phyloP scores from a whole-genome alignment of 2,329 filamentous ascomycete species.

The Ophiostoma quercus region DNA sequence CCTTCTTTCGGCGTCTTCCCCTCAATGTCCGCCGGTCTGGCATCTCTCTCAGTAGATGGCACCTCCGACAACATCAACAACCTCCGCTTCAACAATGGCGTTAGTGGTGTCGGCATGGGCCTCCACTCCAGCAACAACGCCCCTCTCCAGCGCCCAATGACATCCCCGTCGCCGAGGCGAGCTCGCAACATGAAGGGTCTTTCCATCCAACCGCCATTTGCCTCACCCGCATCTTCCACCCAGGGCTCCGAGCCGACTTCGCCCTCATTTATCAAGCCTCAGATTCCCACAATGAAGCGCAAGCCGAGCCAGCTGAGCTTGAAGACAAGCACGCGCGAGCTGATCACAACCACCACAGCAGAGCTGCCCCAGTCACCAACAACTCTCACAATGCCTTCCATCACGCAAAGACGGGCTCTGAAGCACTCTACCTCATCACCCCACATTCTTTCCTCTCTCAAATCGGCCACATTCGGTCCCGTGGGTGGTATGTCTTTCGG shows the following conservation, averaged over 20 bases:
- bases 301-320: conserved; percentile 75
- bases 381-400: conserved; percentile 45
- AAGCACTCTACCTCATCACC: conserved; percentile 65
- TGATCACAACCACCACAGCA: conserved; percentile 45
- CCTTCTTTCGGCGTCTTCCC: conserved; percentile 50
- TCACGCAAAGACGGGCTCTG: conserved; percentile 56
- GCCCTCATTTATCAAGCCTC: conserved; percentile 74
- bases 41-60: conserved; percentile 41
- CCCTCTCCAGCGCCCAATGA: conserved; percentile 53
- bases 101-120: background rate
- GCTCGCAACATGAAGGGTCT: conserved; percentile 80
- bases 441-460: conserved; percentile 57
- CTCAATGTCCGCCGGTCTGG: conserved; percentile 37
- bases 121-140: background rate
- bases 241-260: conserved; percentile 63
- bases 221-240: conserved; percentile 40
- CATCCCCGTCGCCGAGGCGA: conserved; percentile 63
- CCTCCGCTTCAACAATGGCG: background rate
- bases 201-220: conserved; percentile 64
- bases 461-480: conserved; percentile 56
- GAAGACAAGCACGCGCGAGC: conserved; percentile 61
- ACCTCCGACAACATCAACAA: background rate
- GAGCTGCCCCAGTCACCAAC: conserved; percentile 55
- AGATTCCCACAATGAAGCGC: conserved; percentile 63
- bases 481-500: conserved; percentile 60